Base-by-base conservation (phyloP, 768 basidiomycete genomes). In the Russula earlei region DNA sequence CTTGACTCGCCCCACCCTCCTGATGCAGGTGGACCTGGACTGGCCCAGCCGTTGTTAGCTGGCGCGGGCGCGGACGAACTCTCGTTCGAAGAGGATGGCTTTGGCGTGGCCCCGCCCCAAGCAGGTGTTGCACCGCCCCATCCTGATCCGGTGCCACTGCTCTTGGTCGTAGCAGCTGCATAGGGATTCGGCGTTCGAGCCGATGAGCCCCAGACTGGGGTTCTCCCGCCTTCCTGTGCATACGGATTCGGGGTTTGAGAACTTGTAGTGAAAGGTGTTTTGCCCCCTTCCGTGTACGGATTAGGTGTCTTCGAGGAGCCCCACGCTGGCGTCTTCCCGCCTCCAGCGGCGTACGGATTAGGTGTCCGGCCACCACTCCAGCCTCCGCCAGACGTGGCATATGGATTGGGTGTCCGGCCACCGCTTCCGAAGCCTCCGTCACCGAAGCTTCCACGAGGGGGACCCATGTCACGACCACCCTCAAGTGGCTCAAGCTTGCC, bases 191-290 rank as follows among this genome's bases (percentile, higher is more conserved):
- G 83, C 3, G 82, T 84, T 12, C 75, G 72, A 1, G 77, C 70
- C 0, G 71, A 68, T 5, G 71, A 68, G 54, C 70, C 72, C 81
- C 76, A 82, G 20, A 77, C 78, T 0, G 80, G 79, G 27, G 78
- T 80, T 59, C 72, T 72, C 10, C 78, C 72, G 33, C 75, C 73
- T 37, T 71, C 70, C 47, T 67, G 67, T 15, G 73, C 67, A 56
- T 87, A 85, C 1, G 85, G 84, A 67, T 87, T 89, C 4, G 87
- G 86, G 2, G 87, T 88, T 27, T 81, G 78, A 40, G 73, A 71
- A 8, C 76, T 76, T 58, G 74, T 78, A 77, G 83, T 85, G 15
- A 83, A 84, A 0, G 87, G 87, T 7, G 87, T 89, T 54, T 77
- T 78, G 33, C 81, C 75, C n/a, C 78, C 77, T 49, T 74, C 77